Evolutionary conservation across 257 asterid genomes (phyloP).

Genomic region (Rubia yunnanensis): DNA sequence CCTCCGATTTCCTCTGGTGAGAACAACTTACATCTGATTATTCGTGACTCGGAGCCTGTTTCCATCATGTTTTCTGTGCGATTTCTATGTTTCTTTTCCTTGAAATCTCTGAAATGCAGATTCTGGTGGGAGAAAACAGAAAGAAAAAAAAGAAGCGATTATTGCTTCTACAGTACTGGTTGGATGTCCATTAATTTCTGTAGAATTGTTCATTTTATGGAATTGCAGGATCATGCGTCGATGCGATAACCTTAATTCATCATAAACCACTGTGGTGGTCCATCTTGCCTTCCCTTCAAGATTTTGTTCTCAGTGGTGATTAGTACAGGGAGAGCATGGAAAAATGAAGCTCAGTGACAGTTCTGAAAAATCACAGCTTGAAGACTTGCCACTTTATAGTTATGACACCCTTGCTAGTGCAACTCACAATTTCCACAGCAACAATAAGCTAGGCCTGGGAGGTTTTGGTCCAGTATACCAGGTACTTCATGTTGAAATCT

Average conservation of each 20-base stretch:
- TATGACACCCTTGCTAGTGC: constrained; percentile 31
- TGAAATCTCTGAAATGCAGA: neutral
- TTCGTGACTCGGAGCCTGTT: too few relatives aligned
- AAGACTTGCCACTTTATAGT: constrained; percentile 4
- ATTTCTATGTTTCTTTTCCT: neutral
- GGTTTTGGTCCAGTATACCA: constrained; percentile 61
- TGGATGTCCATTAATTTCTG: neutral
- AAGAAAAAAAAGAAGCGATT: neutral
- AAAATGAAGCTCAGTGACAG: neutral
- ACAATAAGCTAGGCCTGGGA: constrained; percentile 44
- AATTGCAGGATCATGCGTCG: neutral
- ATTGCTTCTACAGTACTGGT: neutral
- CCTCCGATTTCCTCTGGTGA: constrained; percentile 1
- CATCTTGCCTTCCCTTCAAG: too few relatives aligned
- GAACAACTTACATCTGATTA: neutral
- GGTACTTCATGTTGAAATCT: constrained; percentile 19
- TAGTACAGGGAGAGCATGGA: neutral
- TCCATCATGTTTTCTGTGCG: too few relatives aligned
- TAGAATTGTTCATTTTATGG: neutral
- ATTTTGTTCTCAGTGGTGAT: neutral
- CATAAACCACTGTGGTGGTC: too few relatives aligned
- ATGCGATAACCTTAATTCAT: too few relatives aligned
- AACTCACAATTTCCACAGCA: constrained; percentile 31
- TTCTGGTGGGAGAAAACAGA: neutral
- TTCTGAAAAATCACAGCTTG: neutral